Conservation (phyloP, 2,329 filamentous ascomycete species). For the Fusarium avenaceum region DNA sequence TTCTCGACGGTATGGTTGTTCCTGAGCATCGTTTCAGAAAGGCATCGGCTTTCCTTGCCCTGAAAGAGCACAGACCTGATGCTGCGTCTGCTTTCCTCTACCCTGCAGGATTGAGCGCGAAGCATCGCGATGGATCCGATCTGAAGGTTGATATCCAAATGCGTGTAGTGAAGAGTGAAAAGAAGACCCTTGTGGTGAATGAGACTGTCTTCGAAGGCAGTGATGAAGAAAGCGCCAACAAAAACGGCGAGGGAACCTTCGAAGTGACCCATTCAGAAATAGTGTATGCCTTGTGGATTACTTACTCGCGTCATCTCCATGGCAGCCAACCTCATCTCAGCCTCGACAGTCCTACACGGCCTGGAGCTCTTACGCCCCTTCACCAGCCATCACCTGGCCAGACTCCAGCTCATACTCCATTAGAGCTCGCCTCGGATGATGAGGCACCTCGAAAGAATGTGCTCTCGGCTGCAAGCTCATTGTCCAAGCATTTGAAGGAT, state of each 20-base stretch:
- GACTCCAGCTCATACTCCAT: constrained; percentile 68
- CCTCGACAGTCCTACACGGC: constrained; percentile 72
- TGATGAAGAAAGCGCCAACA: constrained; percentile 65
- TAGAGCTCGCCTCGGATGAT: constrained; percentile 68
- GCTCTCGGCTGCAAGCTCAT: constrained; percentile 59
- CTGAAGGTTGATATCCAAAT: constrained; percentile 97
- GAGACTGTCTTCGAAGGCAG: constrained; percentile 74
- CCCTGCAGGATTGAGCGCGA: constrained; percentile 86
- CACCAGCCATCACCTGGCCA: constrained; percentile 85
- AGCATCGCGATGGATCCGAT: constrained; percentile 90
- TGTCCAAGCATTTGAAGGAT: constrained; percentile 70
- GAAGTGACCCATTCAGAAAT: constrained; percentile 75
- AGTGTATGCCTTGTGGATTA: constrained; percentile 96
- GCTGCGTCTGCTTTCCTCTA: constrained; percentile 83
- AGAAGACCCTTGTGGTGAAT: constrained; percentile 70
- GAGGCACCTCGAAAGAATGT: constrained; percentile 59
- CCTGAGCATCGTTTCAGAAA: constrained; percentile 96
- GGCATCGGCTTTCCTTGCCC: constrained; percentile 84
- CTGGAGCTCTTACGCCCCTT: constrained; percentile 77
- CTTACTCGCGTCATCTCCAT: constrained; percentile 93
- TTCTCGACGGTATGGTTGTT: constrained; percentile 95
- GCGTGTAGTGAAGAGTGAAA: constrained; percentile 93
- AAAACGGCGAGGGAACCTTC: constrained; percentile 59
- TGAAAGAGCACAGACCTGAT: constrained; percentile 86
- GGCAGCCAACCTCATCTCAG: constrained; percentile 73